Base-by-base conservation (phyloP, 2,329 filamentous ascomycete genomes). In the Periconia sp. region DNA sequence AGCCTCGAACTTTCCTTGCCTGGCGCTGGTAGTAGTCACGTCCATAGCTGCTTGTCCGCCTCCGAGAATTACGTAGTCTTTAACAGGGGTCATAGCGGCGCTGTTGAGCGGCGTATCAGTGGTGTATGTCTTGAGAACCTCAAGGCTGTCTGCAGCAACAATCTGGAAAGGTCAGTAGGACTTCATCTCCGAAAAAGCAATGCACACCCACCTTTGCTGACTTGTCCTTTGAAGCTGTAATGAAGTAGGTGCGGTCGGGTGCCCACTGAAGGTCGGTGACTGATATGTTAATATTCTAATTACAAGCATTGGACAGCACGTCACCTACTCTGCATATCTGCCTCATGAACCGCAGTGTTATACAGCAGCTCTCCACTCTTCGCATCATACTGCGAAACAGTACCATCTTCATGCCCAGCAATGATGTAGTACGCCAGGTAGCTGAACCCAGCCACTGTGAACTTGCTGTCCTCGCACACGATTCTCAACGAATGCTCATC, bases 1-100 rank as follows among this genome's bases (percentile, higher is more conserved):
- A 31, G 94, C 94, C 76, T 99, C 94, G 79, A 99, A 99, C 78
- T 97, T 97, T 77, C 94, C 94, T 80, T 99, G 94, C 57, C 94
- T 85, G 36, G 91, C 86, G 23, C 87, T 87, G 37, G 94, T 97
- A 40, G 89, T 95, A 46, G 94, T 99, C 74, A 99, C 94, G 69
- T 97, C 92, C 90, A 96, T 96, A 69, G 94, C 94, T 55, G 92
- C 94, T 78, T 99, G 94, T 62, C 94, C 94, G 84, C 94, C 94
- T 63, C 94, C 94, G 31, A 99, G 87, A 67, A 99, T 95, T 57
- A 99, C 92, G 69, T 89, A 99, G 70, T 97, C 91, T 78, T 97
- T 97, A 76, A 95, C 94, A 41, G 89, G 85, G 11, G 92, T 96
- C 61, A 99, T 94, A 65, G 87, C 84, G 57, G 94, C 94, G 70